These are phyloP conservation scores for Candida tunisiensis DNA, from an alignment of 1,139 yeast species.

Conservation along the genomic window DNA sequence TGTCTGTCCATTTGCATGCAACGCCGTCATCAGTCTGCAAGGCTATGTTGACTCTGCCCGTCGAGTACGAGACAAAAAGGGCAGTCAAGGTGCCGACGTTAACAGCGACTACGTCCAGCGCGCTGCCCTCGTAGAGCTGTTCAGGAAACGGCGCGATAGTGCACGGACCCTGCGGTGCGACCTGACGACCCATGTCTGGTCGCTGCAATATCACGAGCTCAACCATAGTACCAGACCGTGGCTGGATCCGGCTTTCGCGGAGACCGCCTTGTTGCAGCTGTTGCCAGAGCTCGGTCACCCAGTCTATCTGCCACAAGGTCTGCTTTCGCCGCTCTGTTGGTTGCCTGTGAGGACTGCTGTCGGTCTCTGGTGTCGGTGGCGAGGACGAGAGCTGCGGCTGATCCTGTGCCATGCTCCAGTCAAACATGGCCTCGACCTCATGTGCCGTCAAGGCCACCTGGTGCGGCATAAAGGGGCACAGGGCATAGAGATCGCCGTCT, in stretches of 20 bases:
- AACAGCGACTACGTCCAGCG: constrained; percentile 17
- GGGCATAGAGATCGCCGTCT: constrained; percentile 38
- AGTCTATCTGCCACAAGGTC: constrained; percentile 8
- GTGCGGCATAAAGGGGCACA: constrained; percentile 40
- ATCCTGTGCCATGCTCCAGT: no score
- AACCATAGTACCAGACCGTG: constrained; percentile 1
- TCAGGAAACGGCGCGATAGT: constrained; percentile 34
- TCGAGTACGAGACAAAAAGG: constrained; percentile 8
- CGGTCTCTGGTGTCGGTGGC: constrained; percentile 6
- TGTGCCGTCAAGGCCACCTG: constrained; percentile 19
- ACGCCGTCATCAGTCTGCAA: constrained; percentile 11
- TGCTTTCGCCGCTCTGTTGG: neutral
- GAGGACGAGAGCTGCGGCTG: constrained; percentile 22
- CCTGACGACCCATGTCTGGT: constrained; percentile 5
- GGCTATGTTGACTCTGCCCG: constrained; percentile 12
- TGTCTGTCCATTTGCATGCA: constrained; percentile 12
- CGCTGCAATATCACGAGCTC: constrained; percentile 5
- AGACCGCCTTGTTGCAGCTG: constrained; percentile 6
- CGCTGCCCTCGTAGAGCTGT: constrained; percentile 26
- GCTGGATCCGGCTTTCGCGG: neutral
- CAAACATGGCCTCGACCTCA: constrained; percentile 23
- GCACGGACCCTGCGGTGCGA: constrained; percentile 33
- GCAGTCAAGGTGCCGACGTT: constrained; percentile 7
- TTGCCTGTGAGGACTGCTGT: neutral
- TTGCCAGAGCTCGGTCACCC: constrained; percentile 13